Base-by-base conservation (phyloP, 106 monocot genomes). In the Dioscorea zingiberensis region DNA sequence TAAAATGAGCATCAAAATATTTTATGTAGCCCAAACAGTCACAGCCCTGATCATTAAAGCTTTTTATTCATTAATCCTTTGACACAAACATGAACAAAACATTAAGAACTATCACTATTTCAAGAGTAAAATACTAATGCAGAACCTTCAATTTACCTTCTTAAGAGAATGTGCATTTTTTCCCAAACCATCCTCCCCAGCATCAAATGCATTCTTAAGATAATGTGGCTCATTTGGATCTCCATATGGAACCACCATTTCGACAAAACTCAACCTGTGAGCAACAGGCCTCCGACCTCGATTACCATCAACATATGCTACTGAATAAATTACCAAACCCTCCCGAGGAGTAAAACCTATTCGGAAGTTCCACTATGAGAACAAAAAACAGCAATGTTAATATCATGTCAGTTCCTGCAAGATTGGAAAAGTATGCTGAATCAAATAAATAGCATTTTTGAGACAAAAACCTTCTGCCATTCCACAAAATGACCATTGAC, bases 191-290 rank as follows among this genome's bases (percentile, higher is more conserved):
- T 98, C 97, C 71, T 98, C 97, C 29, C 97, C 92, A 47, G 97
- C 92, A 89, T 98, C 92, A 82, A 92, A 98, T 68, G 92, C 88
- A 84, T 98, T 98, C 66, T 98, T 98, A 32, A 86, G 83, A 61
- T 98, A 98, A 67, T 98, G 97, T 56, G 97, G 92, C 22, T 98
- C 92, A 76, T 92, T 86, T 48, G 97, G 97, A 78, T 97, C 97
- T 53, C 97, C 97, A 83, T 97, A 97, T 15, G 97, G 91, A 58
- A 97, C 97, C 29, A 97, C 97, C 92, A 98, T 92, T 74, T 98
- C 97, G 47, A 98, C 97, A 76, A 98, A 92, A 65, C 92, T 92
- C 69, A 98, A 59, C 51, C 98, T 81, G 53, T 98, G 86, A 24
- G 92, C 97, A 22, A 98, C 79, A 54, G 92, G 88, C 26, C 97